Conservation (phyloP, 495 filamentous ascomycete species). For the Cercophora scortea region DNA sequence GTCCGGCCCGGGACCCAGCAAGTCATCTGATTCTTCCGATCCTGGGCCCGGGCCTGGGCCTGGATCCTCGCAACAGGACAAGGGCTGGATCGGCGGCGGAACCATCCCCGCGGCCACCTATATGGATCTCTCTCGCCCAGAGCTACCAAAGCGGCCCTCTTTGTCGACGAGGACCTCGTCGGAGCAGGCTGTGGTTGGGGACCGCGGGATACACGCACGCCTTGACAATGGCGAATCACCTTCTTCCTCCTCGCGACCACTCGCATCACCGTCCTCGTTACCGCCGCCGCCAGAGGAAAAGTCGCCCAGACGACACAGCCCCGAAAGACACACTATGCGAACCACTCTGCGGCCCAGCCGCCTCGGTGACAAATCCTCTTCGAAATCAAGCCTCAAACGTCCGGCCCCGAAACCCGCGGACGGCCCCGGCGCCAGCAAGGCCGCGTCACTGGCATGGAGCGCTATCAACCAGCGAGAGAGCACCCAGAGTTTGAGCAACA, state of each 20-base stretch:
- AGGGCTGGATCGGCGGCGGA: constrained; percentile 66
- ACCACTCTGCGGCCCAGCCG: constrained; percentile 66
- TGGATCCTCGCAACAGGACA: constrained; percentile 20
- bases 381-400: constrained; percentile 41
- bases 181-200: constrained; percentile 31
- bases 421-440: constrained; percentile 62
- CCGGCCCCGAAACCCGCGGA: constrained; percentile 21
- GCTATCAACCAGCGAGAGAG: constrained; percentile 22
- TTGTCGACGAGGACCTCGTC: constrained; percentile 44
- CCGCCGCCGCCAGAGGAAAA: constrained; percentile 25
- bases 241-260: constrained; percentile 27
- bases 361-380: constrained; percentile 49
- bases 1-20: not conserved
- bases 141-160: constrained; percentile 54
- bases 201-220: not conserved
- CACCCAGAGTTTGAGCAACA: not conserved
- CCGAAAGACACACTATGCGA: constrained; percentile 76
- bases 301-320: constrained; percentile 62
- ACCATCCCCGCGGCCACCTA: constrained; percentile 75
- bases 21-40: constrained; percentile 19
- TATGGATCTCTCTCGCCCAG: constrained; percentile 63
- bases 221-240: constrained; percentile 17
- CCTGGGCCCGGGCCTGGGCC: not conserved
- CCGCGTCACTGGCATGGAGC: constrained; percentile 82
- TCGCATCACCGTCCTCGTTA: constrained; percentile 10